Percentiles rank a stretch among this genome's conserved stretches.
phyloP scores from a whole-genome alignment of 177 flowering plant species.

The Tripterygium wilfordii region DNA sequence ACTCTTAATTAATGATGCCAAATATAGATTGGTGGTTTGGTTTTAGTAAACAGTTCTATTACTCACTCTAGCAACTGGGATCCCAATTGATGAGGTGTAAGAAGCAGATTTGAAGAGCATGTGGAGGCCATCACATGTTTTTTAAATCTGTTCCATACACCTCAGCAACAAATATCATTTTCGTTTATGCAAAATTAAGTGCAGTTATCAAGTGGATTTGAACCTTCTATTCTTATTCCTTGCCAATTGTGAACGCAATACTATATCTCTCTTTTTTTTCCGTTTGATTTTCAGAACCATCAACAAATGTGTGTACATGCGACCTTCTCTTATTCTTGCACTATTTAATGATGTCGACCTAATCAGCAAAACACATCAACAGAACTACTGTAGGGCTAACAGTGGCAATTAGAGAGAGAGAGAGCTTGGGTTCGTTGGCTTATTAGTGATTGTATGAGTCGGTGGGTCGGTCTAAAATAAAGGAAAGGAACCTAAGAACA shows the following conservation, averaged over 20 bases:
- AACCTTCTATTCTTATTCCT: too few relatives aligned
- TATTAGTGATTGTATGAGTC: conserved; percentile 15
- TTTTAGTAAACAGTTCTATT: too few relatives aligned
- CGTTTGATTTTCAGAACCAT: background rate
- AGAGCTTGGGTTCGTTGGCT: conserved; percentile 14
- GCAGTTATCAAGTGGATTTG: background rate
- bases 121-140: too few relatives aligned
- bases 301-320: background rate
- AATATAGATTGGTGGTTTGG: too few relatives aligned
- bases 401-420: background rate
- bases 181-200: too few relatives aligned
- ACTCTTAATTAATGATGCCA: too few relatives aligned
- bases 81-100: too few relatives aligned
- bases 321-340: background rate
- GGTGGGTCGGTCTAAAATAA: conserved; percentile 16
- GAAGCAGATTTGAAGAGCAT: too few relatives aligned
- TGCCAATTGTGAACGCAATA: background rate
- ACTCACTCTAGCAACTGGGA: too few relatives aligned
- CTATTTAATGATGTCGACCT: conserved; percentile 5
- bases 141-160: too few relatives aligned
- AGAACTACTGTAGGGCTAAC: background rate
- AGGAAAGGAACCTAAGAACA: background rate
- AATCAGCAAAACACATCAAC: background rate
- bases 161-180: too few relatives aligned
- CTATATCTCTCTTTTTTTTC: too few relatives aligned